These are phyloP conservation scores for Aspergillus unguis DNA, from an alignment of 2,329 filamentous ascomycete genomes.

Conservation along the genomic window DNA sequence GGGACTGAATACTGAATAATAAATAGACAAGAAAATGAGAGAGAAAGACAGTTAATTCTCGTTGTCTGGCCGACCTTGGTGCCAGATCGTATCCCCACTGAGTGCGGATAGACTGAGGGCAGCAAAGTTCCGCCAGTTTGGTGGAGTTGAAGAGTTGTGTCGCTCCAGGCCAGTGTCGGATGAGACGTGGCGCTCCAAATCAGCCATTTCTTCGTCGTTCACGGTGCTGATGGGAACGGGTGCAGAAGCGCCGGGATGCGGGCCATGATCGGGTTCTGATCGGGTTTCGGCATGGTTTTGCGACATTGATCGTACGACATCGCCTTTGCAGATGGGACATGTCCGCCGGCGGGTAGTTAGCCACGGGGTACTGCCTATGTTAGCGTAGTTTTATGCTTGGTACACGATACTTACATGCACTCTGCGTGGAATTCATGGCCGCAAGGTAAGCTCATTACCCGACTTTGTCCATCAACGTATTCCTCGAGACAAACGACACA, in stretches of 20 bases:
- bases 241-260: slow-evolving; percentile 48
- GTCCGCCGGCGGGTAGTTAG: slow-evolving; percentile 89
- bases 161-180: slow-evolving; percentile 32
- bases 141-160: slow-evolving; percentile 32
- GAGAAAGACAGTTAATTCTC: slow-evolving; percentile 29
- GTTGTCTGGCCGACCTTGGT: slow-evolving; percentile 39
- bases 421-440: slow-evolving; percentile 97
- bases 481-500: slow-evolving; percentile 97
- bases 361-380: slow-evolving; percentile 75
- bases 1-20: too few relatives aligned
- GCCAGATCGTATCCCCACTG: slow-evolving; percentile 47
- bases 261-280: slow-evolving; percentile 42
- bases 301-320: slow-evolving; percentile 71
- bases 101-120: slow-evolving; percentile 45
- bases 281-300: slow-evolving; percentile 30
- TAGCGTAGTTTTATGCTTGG: slow-evolving; percentile 15
- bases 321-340: slow-evolving; percentile 98
- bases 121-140: slow-evolving; percentile 44
- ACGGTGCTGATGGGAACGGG: slow-evolving; percentile 46
- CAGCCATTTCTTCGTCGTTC: slow-evolving; percentile 36
- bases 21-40: slow-evolving; percentile 13
- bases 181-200: slow-evolving; percentile 42
- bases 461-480: slow-evolving; percentile 88
- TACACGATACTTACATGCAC: slow-evolving; percentile 77
- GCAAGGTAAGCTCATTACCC: slow-evolving; percentile 95